Base-by-base conservation (phyloP, 2,329 filamentous ascomycete species). In the Periconia sp. region DNA sequence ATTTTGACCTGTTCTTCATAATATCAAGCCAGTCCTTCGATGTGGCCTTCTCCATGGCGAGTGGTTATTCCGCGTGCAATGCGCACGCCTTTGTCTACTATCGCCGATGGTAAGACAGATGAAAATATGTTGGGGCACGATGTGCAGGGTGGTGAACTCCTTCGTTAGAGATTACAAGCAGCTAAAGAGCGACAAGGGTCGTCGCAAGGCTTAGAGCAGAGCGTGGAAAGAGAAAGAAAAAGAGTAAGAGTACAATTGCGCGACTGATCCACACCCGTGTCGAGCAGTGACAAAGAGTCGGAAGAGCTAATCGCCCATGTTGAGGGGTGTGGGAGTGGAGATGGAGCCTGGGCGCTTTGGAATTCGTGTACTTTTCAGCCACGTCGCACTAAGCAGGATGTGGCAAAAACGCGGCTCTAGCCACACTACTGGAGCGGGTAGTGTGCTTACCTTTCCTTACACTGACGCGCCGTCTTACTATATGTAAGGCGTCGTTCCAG, bases 21-120 rank as follows among this genome's bases (percentile, higher is more conserved):
- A 67, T 65, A 43, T 68, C 65, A 35, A 67, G 47, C 65, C 65
- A 68, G 52, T 68, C 64, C 43, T 66, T 65, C 30, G 57, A 55
- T 36, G 52, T 57, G 29, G 64, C 64, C 40, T 13, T 19, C 29
- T 25, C 37, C 37, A 33, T 40, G 15, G 22, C 17, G 13, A 17
- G 13, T 19, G 16, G 32, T 18, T 35, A 19, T 19, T 19, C 12
- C 32, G 22, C 19, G 19, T 19, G 13, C 16, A 35, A 12, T 35
- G 4, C 19, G 32, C 32, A 18, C 32, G 10, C 15, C 16, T 19
- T 21, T 4, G 12, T 8, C 17, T 19, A 13, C 16, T 12, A 12
- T 17, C 22, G 32, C 17, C 15, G 16, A 21, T 12, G 11, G 4
- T 11, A 17, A 32, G 28, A 15, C 4, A 31, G 13, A 11, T 31